Evolutionary conservation across 305 asterid species (phyloP), one percentile per base, ranked within the genome.

Genomic region (Solanum hybrid): DNA sequence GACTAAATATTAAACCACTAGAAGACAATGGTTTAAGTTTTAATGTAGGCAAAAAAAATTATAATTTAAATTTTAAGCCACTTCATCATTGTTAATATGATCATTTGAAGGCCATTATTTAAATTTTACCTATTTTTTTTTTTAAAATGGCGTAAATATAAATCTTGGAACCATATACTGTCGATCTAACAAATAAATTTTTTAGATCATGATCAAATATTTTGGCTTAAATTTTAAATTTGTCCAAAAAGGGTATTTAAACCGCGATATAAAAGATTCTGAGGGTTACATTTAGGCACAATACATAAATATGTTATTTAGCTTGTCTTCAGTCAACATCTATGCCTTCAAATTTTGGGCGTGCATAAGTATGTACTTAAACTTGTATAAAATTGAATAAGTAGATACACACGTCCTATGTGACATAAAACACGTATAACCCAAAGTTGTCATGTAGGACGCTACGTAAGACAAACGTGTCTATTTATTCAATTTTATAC

Each of bases 271-370:
- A 20, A 7, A 61, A 61, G 1, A 61, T 61, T 61, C 1, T 4
- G 5, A 20, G 26, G 26, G 26, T 20, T 61, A 61, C 5, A 61
- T 61, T 61, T 61, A 61, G 11, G 24, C 26, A 20, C 11, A 20
- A 61, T 61, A 61, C 11, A 20, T 57, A 57, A 57, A 57, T 20
- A 57, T 57, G 24, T 20, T 20, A 7, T 61, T 61, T 20, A 20
- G 0, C 71, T 61, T 20, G 2, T 3, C 24, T 61, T 61, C 1
- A 0, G 0, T 8, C 11, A 0, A 20, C 5, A 20, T 7, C 0
- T 61, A 2, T 61, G 11, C 1, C 26, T 0, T 61, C 11, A 0
- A 20, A 61, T 8, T 20, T 20, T 20, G 26, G 1, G 5, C 2
- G 2, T 61, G 11, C 11, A 61, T 61, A 20, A 61, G 1, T 61